Conservation (phyloP, 495 filamentous ascomycete species). For the Polyplosphaeria fusca region DNA sequence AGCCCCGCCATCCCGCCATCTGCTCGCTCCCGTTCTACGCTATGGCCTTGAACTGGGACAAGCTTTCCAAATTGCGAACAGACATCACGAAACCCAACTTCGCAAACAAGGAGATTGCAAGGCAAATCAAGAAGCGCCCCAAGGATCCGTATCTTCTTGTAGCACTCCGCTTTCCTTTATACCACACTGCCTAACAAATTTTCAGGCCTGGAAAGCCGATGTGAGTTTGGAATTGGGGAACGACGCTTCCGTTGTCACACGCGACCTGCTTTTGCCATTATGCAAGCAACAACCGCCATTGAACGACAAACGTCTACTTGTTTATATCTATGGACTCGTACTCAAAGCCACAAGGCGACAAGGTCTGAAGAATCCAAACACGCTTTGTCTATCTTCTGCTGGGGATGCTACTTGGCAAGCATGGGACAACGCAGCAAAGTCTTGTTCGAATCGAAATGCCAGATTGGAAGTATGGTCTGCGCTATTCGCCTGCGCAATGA, state of each 20-base stretch:
- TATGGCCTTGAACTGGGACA: conserved; percentile 23
- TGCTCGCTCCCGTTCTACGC: too few species aligned
- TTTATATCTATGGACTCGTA: background rate
- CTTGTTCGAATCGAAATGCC: background rate
- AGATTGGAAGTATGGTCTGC: conserved; percentile 11
- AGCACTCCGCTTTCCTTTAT: background rate
- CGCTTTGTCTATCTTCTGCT: background rate
- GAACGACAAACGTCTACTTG: conserved; percentile 9
- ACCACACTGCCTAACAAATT: background rate
- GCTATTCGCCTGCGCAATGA: conserved; percentile 8
- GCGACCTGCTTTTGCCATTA: background rate
- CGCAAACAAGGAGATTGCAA: conserved; percentile 2
- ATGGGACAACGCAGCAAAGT: conserved; percentile 16
- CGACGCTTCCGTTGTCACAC: background rate
- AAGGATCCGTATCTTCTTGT: conserved; percentile 20
- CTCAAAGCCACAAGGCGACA: conserved; percentile 3
- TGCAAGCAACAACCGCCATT: conserved; percentile 2
- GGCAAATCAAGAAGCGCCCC: conserved; percentile 17
- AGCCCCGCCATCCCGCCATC: too few species aligned
- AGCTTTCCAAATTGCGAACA: conserved; percentile 1
- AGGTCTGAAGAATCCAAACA: too few species aligned
- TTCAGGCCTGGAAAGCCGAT: conserved; percentile 22
- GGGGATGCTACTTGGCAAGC: background rate
- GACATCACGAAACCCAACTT: conserved; percentile 19
- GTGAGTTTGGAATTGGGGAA: background rate